phyloP scores from a whole-genome alignment of 2,329 filamentous ascomycete genomes.

The Alternaria brassicae region DNA sequence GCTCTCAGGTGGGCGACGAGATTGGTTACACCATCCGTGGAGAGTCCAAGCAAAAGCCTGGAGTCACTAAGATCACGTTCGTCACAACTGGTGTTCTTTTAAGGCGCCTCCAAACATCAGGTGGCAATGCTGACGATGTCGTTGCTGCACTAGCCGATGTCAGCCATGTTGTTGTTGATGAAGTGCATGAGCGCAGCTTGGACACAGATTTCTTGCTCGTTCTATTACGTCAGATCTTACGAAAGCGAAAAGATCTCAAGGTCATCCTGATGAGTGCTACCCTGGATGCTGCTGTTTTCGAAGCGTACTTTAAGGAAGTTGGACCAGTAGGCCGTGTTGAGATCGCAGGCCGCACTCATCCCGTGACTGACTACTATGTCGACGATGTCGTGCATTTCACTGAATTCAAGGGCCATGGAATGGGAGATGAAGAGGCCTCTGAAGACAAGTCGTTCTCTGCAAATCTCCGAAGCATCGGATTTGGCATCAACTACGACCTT shows the following conservation, averaged over 20 bases:
- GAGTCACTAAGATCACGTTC: constrained; percentile 87
- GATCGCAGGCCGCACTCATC: constrained; percentile 87
- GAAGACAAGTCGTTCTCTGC: constrained; percentile 54
- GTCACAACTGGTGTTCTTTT: constrained; percentile 94
- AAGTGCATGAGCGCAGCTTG: constrained; percentile 93
- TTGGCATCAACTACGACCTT: constrained; percentile 89
- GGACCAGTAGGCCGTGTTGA: constrained; percentile 79
- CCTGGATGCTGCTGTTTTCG: constrained; percentile 85
- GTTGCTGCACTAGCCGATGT: constrained; percentile 84
- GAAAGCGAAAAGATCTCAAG: constrained; percentile 77
- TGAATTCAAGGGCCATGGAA: constrained; percentile 65
- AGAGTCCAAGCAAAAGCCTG: constrained; percentile 76
- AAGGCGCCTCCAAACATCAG: constrained; percentile 87
- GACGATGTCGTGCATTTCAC: constrained; percentile 86
- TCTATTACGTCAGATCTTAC: constrained; percentile 81
- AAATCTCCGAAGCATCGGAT: constrained; percentile 60
- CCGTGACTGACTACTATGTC: constrained; percentile 87
- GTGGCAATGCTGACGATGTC: constrained; percentile 79
- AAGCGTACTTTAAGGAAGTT: constrained; percentile 78
- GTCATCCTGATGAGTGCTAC: constrained; percentile 97
- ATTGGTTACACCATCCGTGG: constrained; percentile 92
- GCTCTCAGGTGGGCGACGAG: constrained; percentile 80
- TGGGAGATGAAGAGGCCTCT: constrained; percentile 59
- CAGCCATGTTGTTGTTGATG: constrained; percentile 93
- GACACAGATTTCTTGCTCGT: constrained; percentile 95